Evolutionary conservation across 305 asterid genomes (phyloP).

Genomic region (Petunia hybrid): DNA sequence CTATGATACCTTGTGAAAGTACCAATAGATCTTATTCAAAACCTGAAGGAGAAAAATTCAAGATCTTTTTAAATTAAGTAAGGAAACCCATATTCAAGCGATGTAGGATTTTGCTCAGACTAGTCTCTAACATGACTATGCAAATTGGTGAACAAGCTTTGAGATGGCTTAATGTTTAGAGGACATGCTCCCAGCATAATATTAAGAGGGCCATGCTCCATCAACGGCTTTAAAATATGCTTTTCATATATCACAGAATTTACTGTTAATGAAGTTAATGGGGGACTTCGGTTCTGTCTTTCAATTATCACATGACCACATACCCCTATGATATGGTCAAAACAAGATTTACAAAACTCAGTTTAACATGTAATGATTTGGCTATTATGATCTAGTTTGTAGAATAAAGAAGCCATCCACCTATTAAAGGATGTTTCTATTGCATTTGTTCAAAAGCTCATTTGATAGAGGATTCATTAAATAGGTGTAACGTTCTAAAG

Average conservation of each 20-base stretch:
- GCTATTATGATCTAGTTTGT: slow-evolving; percentile 2
- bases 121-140: not conserved
- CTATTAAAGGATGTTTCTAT: not conserved
- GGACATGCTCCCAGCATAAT: not conserved
- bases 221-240: not conserved
- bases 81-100: slow-evolving; percentile 15
- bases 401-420: not conserved
- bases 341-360: not conserved
- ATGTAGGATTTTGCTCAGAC: slow-evolving; percentile 1
- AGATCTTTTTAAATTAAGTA: not conserved
- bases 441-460: not conserved
- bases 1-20: not conserved
- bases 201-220: not conserved
- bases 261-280: not conserved
- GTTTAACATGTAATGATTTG: not conserved
- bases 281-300: not conserved
- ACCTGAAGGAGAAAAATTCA: not conserved
- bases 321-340: not conserved
- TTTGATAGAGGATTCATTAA: not conserved
- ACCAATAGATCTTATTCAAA: not conserved
- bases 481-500: not conserved
- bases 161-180: not conserved
- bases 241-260: not conserved
- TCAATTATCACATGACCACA: not conserved
- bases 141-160: slow-evolving; percentile 14